Base-by-base conservation (phyloP, 768 basidiomycete species). In the Kwoniella sp. region DNA sequence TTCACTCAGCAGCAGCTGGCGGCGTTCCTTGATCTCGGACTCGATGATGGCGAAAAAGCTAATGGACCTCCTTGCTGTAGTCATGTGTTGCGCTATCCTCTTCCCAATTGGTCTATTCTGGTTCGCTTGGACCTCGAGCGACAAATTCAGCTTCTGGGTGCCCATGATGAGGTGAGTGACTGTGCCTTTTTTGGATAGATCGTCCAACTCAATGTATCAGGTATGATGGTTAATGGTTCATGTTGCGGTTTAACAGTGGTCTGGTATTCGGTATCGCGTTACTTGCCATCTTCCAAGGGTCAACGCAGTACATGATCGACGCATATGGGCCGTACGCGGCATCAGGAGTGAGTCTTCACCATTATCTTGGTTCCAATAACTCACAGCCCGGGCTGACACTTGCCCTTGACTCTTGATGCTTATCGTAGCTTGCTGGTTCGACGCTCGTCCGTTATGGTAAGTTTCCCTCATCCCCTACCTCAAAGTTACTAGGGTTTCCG, bases 51-150 rank as follows among this genome's bases (percentile, higher is more conserved):
- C 56, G 17, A 45, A n/a, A n/a, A n/a, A n/a, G n/a, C n/a, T n/a
- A n/a, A n/a, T n/a, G 17, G n/a, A n/a, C n/a, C n/a, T n/a, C n/a
- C n/a, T 7, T 17, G 8, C 41, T 48, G 29, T 23, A 72, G 71
- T 72, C 11, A 59, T 72, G 61, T 53, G 31, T 9, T 51, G 55
- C n/a, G 51, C 51, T 13, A 48, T 61, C 25, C 51, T 69, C 30
- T 62, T 72, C 34, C 71, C 71, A 2, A 55, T 55, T n/a, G 68
- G 67, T 13, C 30, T 72, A n/a, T 72, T 72, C 47, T 72, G 71
- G 70, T 58, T 72, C 47, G 71, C 71, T 5, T 72, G 71, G 71
- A 72, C 71, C 1, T 72, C 71, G 5, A 41, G 30, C 9, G 41
- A 65, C 2, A 37, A 63, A 2, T 67, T 55, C 52, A 63, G 30